Evolutionary conservation across 2,329 filamentous ascomycete species (phyloP), one percentile per base, ranked within the genome.

Genomic region (Trichoderma sp.): DNA sequence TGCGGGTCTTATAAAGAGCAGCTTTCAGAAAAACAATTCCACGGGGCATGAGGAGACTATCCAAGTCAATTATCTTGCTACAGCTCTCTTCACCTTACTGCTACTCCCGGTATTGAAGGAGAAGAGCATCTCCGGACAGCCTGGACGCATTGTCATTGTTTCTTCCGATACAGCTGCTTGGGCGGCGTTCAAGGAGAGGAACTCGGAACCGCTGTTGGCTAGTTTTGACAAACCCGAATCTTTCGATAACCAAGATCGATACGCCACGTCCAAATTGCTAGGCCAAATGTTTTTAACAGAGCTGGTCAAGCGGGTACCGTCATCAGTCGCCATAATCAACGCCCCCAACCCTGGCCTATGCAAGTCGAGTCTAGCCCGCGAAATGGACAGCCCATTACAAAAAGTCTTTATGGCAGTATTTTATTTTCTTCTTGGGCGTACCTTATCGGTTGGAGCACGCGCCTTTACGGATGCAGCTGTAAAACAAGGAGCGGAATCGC

Each of bases 81-180:
- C 33, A 1, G 59, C 59, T 33, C 59, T 72, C 7, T 63, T 72
- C 16, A 72, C 68, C 4, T 24, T 64, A 6, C 31, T 72, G 8
- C 35, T 72, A 3, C 59, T 72, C 8, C 68, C 68, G 1, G 14
- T 63, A 1, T 18, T 72, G 1, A 63, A 72, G 29, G 56, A 63
- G 8, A 63, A 64, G 29, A 72, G 45, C n/a, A 11, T 29, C 11
- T 21, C 56, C 7, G 59, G 31, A 27, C 68, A 72, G n/a, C 68
- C 68, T 12, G 68, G 68, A 8, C 68, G 2, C 18, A n/a, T 72
- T 24, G 38, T 35, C 3, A 29, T 72, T 8, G 68, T 72, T 6
- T 72, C 68, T 3, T 72, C 68, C 6, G 68, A 72, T 63, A 72
- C 59, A 14, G 27, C 68, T 8, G 59, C 68, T 14, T 72, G 68